phyloP scores from a whole-genome alignment of 805 yeast genomes.

The Tetrapisispora taiwanensis region DNA sequence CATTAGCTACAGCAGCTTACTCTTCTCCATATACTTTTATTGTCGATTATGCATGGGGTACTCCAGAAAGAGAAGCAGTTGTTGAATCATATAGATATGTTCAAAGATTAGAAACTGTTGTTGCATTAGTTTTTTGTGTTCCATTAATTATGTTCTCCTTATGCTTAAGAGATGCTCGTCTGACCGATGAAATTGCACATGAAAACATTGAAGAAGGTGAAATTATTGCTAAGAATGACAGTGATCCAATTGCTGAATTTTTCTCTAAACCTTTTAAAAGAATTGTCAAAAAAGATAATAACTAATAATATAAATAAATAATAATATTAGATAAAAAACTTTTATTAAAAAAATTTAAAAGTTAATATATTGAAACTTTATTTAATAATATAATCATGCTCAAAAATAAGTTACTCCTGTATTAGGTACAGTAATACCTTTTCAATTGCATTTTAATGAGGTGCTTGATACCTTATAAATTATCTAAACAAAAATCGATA shows the following conservation, averaged over 20 bases:
- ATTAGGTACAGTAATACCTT: too few species aligned
- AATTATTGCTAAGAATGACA: conserved; percentile 10
- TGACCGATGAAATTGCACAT: conserved; percentile 21
- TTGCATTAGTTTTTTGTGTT: conserved; percentile 24
- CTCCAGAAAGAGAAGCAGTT: conserved; percentile 48
- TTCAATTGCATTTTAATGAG: too few species aligned
- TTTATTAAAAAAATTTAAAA: too few species aligned
- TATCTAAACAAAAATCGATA: too few species aligned
- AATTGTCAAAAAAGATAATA: too few species aligned
- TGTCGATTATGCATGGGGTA: conserved; percentile 45
- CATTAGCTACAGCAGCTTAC: conserved; percentile 40
- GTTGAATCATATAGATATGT: conserved; percentile 49
- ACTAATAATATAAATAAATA: too few species aligned
- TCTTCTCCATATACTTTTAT: conserved; percentile 45
- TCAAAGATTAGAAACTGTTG: conserved; percentile 47
- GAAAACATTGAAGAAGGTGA: conserved; percentile 22
- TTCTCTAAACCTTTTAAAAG: background rate
- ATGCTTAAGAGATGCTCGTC: conserved; percentile 20
- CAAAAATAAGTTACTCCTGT: too few species aligned
- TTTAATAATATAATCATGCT: too few species aligned
- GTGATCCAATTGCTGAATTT: conserved; percentile 16
- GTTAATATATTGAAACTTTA: too few species aligned
- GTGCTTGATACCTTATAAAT: too few species aligned
- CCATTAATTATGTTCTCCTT: conserved; percentile 20
- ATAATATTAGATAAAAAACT: too few species aligned